phyloP scores from a whole-genome alignment of 352 stramenopile genomes.

The Phytopythium aichiense region DNA sequence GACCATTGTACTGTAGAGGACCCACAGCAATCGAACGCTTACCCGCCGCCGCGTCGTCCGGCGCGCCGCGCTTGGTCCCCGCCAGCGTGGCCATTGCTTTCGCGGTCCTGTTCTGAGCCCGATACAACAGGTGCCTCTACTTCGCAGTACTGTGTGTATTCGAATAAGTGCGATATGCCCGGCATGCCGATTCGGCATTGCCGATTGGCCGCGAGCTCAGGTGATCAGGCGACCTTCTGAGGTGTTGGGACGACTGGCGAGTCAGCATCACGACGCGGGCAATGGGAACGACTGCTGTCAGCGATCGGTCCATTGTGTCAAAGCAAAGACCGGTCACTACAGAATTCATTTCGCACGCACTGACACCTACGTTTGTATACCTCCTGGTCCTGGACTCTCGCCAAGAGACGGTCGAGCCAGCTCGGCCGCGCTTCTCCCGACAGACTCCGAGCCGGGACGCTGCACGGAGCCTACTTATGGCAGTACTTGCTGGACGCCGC shows the following conservation, averaged over 20 bases:
- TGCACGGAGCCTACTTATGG: constrained; percentile 10
- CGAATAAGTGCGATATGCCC: constrained; percentile 1
- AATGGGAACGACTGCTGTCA: too few relatives aligned
- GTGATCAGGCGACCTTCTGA: background rate
- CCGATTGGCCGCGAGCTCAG: background rate
- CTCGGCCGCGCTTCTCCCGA: background rate
- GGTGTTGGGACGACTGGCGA: background rate
- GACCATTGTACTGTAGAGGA: background rate
- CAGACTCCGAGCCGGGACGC: background rate
- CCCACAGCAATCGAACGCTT: background rate
- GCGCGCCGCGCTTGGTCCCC: constrained; percentile 23
- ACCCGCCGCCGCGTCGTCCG: constrained; percentile 9
- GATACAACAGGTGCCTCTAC: background rate
- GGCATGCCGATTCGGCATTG: too few relatives aligned
- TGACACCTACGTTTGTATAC: background rate
- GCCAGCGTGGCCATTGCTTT: constrained; percentile 32
- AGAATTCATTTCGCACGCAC: constrained; percentile 2
- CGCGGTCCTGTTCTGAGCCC: background rate
- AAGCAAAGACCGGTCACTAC: background rate
- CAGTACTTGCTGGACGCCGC: constrained; percentile 17
- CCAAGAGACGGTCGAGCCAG: background rate
- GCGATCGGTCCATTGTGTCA: background rate
- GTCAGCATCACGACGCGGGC: background rate
- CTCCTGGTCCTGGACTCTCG: background rate
- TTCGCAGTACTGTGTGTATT: background rate